Evolutionary conservation across 495 filamentous ascomycete species (phyloP).

Genomic region (Aspergillus haitiensis): DNA sequence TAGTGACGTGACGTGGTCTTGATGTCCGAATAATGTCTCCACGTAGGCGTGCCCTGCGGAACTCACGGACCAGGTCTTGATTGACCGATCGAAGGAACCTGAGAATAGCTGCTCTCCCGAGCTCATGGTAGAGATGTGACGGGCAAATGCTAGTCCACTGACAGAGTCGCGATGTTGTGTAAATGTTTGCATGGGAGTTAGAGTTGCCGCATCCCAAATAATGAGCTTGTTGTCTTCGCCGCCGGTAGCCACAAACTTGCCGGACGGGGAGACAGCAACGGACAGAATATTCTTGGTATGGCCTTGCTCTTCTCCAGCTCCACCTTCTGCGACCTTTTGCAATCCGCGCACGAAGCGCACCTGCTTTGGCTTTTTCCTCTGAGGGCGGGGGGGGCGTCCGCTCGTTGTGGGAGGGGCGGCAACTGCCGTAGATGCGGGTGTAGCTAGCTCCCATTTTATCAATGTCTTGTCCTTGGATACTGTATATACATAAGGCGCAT

Average conservation of each 20-base stretch:
- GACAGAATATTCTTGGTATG: conserved; percentile 75
- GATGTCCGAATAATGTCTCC: conserved; percentile 94
- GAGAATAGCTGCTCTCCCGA: conserved; percentile 83
- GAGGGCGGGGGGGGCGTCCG: conserved; percentile 59
- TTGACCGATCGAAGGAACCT: conserved; percentile 80
- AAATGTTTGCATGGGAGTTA: conserved; percentile 79
- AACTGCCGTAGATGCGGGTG: conserved; percentile 29
- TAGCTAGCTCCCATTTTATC: conserved; percentile 79
- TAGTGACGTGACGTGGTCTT: conserved; percentile 82
- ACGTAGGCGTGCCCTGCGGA: conserved; percentile 68
- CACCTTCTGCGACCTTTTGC: conserved; percentile 59
- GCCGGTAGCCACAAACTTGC: conserved; percentile 88
- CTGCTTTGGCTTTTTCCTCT: conserved; percentile 68
- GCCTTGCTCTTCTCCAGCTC: conserved; percentile 65
- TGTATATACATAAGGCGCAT: conserved; percentile 78
- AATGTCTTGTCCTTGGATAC: conserved; percentile 81
- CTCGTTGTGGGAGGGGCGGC: conserved; percentile 41
- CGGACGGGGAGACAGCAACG: conserved; percentile 83
- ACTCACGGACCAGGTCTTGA: conserved; percentile 80
- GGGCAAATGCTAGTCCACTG: conserved; percentile 77
- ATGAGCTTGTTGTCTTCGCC: conserved; percentile 78
- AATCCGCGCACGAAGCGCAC: conserved; percentile 66
- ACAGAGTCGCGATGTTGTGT: conserved; percentile 89
- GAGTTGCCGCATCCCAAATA: conserved; percentile 76
- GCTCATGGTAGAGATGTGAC: conserved; percentile 63